Conservation (phyloP, 176 grass and related monocot species). For the Cymbopogon citratus region DNA sequence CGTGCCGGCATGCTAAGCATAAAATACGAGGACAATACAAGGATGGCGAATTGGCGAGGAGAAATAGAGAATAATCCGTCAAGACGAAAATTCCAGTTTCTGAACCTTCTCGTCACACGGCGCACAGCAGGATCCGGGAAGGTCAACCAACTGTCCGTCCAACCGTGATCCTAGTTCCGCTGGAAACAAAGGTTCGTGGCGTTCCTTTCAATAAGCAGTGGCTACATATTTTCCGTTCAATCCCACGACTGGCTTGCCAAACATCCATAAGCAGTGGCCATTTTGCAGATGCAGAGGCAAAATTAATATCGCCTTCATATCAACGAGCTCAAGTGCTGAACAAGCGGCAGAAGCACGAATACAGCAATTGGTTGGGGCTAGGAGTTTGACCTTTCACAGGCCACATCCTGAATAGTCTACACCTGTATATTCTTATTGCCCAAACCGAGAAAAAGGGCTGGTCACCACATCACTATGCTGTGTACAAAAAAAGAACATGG, state of each 20-base stretch:
- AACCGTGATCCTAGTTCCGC: neutral
- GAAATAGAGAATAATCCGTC: neutral
- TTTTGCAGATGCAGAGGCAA: neutral
- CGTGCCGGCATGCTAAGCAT: neutral
- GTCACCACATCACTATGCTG: neutral
- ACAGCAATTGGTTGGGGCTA: conserved; percentile 1
- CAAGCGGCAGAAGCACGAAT: neutral
- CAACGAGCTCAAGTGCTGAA: conserved; percentile 1
- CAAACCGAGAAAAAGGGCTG: conserved; percentile 11
- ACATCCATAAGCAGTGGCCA: neutral
- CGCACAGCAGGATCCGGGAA: neutral
- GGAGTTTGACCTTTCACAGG: neutral
- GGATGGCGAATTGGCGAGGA: too few species aligned
- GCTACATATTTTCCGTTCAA: neutral
- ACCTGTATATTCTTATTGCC: conserved; percentile 32
- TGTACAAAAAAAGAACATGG: conserved; percentile 23
- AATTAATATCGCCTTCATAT: neutral
- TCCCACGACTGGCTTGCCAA: neutral
- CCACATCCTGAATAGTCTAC: conserved; percentile 16
- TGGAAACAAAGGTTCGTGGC: neutral
- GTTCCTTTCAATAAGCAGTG: neutral
- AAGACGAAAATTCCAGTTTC: neutral
- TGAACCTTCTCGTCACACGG: neutral
- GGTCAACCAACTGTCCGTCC: neutral
- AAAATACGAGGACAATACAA: neutral